Evolutionary conservation across 2,329 filamentous ascomycete genomes (phyloP), one percentile per base, ranked within the genome.

Genomic region (Magnaporthiopsis incrustans): DNA sequence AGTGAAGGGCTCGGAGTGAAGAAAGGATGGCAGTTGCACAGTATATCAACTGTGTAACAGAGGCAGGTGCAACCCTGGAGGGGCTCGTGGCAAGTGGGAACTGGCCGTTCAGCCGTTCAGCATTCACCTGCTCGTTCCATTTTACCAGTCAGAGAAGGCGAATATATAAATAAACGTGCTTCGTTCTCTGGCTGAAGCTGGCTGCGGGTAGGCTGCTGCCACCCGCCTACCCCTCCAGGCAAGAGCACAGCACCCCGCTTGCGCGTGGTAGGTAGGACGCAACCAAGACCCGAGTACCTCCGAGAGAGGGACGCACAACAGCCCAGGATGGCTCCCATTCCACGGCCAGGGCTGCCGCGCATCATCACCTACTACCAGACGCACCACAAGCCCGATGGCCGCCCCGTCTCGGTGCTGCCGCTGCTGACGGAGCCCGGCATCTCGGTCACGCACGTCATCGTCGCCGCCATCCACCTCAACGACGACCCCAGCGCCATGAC

Each of bases 381-480:
- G 6, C 78, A 76, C 69, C 77, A 80, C 68, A 71, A 73, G 58
- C 68, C 70, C 25, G 59, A 63, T 4, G 75, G 75, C 60, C 70
- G 71, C 2, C 71, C 71, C 50, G 75, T 79, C 64, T 79, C 77
- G 22, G 70, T 79, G 30, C 71, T 80, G 14, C 77, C 78, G 0
- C 71, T 81, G 32, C 69, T 80, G 60, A 74, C 72, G 4, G 68
- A 75, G 61, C 73, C 76, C 5, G 71, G 68, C 64, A 75, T 78
- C 67, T 66, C 68, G 38, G 66, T 79, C n/a, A 92, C 90, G 0
- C 91, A 94, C 75, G 77, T 94, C 61, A 91, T 92, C 67, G 75
- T 94, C 32, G 90, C 89, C 0, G 91, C 91, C 1, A 87, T 95
- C 65, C 91, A 94, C 73, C 77, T 95, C 67, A 94, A 94, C 73